These are phyloP conservation scores for Paspalum notatum DNA, from an alignment of 176 grass and related monocot species.

Conservation along the genomic window DNA sequence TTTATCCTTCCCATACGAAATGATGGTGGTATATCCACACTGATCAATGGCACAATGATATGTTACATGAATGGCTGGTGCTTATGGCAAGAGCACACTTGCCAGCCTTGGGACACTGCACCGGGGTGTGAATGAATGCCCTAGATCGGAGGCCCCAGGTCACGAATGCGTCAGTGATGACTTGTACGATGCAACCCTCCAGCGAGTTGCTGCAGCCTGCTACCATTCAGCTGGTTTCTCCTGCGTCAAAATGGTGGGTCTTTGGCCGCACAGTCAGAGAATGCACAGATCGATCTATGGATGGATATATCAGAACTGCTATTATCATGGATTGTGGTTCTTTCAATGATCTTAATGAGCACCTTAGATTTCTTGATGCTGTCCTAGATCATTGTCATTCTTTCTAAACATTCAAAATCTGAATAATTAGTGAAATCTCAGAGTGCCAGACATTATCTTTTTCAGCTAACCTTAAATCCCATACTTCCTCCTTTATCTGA, in stretches of 20 bases:
- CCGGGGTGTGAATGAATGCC: background rate
- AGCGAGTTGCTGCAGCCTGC: background rate
- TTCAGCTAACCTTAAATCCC: slow-evolving; percentile 3
- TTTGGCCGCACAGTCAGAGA: background rate
- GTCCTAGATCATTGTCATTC: background rate
- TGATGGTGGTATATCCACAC: background rate
- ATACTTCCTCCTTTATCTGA: background rate
- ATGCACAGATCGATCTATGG: background rate
- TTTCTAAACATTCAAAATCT: background rate
- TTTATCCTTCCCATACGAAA: background rate
- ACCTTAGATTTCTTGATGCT: background rate
- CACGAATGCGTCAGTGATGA: background rate
- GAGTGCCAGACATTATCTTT: background rate
- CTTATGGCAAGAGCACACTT: background rate
- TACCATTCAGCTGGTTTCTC: background rate
- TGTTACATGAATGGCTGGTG: background rate
- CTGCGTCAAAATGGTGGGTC: too few species aligned
- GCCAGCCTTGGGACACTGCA: background rate
- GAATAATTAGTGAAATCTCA: slow-evolving; percentile 1
- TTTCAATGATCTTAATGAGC: slow-evolving; percentile 2
- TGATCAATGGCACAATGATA: background rate
- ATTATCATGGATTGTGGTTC: background rate
- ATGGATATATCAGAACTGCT: background rate
- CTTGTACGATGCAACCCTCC: background rate
- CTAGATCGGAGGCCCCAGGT: background rate